These are phyloP conservation scores for Ascochyta fabae DNA, from an alignment of 2,329 filamentous ascomycete genomes.

Conservation along the genomic window DNA sequence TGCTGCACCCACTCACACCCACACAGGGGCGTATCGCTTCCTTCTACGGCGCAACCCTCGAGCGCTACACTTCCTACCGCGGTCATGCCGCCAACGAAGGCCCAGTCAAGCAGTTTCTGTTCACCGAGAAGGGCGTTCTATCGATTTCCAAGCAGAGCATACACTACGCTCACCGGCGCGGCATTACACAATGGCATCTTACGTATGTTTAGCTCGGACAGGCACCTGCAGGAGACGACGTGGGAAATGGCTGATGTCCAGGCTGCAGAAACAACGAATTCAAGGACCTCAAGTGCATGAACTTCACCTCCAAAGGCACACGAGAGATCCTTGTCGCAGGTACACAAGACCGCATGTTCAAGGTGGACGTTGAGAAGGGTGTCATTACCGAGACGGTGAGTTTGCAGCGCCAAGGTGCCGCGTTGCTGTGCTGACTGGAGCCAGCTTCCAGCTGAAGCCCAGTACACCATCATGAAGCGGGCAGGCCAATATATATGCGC, in stretches of 20 bases:
- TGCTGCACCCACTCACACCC: neutral
- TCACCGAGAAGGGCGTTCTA: slow-evolving; percentile 89
- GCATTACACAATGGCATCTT: slow-evolving; percentile 87
- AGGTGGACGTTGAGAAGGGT: slow-evolving; percentile 67
- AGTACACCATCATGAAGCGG: slow-evolving; percentile 92
- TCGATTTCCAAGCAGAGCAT: slow-evolving; percentile 82
- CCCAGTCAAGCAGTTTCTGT: slow-evolving; percentile 82
- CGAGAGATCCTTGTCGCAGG: slow-evolving; percentile 87
- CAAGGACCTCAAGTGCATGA: slow-evolving; percentile 91
- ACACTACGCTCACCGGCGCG: slow-evolving; percentile 85
- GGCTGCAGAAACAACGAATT: slow-evolving; percentile 71
- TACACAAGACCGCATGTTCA: slow-evolving; percentile 84
- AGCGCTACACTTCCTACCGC: slow-evolving; percentile 88
- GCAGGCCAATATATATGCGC: slow-evolving; percentile 87
- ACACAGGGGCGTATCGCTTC: slow-evolving; percentile 85
- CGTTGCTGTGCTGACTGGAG: slow-evolving; percentile 38
- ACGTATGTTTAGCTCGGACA: slow-evolving; percentile 59
- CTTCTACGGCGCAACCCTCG: slow-evolving; percentile 84
- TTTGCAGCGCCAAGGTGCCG: neutral
- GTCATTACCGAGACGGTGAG: slow-evolving; percentile 51
- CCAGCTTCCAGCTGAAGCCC: slow-evolving; percentile 72
- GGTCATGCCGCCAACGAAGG: slow-evolving; percentile 77
- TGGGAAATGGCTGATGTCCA: slow-evolving; percentile 24
- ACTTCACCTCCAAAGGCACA: slow-evolving; percentile 85
- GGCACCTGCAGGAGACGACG: neutral